These are phyloP conservation scores for Dacryopinax primogenitus DNA, from an alignment of 768 basidiomycete species.

Conservation along the genomic window DNA sequence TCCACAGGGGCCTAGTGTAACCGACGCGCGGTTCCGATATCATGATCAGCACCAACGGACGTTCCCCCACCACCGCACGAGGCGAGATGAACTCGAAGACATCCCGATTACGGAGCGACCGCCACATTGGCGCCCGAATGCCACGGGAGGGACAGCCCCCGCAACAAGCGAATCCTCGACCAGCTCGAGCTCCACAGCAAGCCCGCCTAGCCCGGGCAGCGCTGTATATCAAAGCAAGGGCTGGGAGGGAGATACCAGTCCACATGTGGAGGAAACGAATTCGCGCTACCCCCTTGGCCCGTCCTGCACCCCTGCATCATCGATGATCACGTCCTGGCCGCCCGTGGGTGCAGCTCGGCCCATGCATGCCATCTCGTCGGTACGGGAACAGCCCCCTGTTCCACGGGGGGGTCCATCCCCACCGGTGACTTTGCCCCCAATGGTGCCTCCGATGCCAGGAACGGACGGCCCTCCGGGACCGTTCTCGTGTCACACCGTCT, in stretches of 20 bases:
- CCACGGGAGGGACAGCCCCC: background rate
- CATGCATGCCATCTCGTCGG: background rate
- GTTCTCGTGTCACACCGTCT: background rate
- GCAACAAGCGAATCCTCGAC: background rate
- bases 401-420: background rate
- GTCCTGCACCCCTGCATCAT: background rate
- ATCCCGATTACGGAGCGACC: slow-evolving; percentile 4
- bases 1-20: background rate
- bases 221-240: background rate
- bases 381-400: background rate
- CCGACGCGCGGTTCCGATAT: background rate
- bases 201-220: background rate
- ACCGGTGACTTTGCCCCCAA: background rate
- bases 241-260: background rate
- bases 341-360: background rate
- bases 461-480: background rate
- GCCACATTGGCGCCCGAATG: background rate
- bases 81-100: background rate
- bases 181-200: background rate
- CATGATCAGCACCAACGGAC: slow-evolving; percentile 2
- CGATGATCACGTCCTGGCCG: background rate
- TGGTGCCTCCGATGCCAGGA: background rate
- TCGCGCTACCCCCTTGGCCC: background rate
- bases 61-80: slow-evolving; percentile 3
- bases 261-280: background rate